Percentiles rank a stretch among this genome's conserved stretches.
Conservation (phyloP, 2,329 filamentous ascomycete species). For the Didymosphaeria variabile region DNA sequence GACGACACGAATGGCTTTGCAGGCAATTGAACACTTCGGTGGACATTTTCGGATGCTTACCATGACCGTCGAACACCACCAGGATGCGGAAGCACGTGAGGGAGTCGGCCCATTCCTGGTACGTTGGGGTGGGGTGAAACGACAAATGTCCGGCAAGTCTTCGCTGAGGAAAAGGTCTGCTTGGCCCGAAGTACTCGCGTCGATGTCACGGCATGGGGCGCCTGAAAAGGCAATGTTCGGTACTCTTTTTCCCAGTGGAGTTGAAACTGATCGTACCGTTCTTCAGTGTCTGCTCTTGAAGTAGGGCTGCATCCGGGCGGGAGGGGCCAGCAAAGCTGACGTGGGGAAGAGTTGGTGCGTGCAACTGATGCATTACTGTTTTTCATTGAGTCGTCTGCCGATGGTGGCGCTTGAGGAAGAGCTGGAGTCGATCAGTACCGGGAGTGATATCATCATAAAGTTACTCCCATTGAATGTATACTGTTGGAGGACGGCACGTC, state of each 20-base stretch:
- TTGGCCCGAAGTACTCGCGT: background rate
- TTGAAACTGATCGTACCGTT: background rate
- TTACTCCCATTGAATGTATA: no score
- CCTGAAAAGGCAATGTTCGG: slow-evolving; percentile 1
- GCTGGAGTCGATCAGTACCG: background rate
- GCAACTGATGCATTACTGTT: background rate
- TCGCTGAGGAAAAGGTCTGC: background rate
- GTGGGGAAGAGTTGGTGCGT: background rate
- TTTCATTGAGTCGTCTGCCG: background rate
- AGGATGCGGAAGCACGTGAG: no score
- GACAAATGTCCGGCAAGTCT: background rate
- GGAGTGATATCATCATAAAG: no score
- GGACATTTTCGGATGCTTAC: background rate
- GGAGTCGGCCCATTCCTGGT: no score
- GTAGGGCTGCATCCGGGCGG: background rate
- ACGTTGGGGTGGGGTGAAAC: background rate
- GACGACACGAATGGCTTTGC: no score
- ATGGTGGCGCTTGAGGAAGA: slow-evolving; percentile 2
- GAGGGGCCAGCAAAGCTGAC: background rate
- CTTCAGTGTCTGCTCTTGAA: background rate
- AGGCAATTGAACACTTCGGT: no score
- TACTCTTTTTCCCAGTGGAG: background rate
- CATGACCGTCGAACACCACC: background rate
- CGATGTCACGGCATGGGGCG: background rate
- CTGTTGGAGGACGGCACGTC: no score